Evolutionary conservation across 352 stramenopile species (phyloP).

Genomic region (Pythium angustatum): DNA sequence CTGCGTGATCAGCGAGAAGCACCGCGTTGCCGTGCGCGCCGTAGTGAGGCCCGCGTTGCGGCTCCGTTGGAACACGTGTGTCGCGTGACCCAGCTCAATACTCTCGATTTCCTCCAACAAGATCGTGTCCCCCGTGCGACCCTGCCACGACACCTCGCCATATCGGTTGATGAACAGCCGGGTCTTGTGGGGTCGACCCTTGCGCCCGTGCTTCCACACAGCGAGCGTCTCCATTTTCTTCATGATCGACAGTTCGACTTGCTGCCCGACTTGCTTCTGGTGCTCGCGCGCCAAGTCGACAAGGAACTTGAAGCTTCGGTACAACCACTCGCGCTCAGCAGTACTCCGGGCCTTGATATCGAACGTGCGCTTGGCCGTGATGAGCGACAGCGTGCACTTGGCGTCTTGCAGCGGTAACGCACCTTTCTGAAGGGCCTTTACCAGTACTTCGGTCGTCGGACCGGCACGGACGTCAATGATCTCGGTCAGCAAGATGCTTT

Average conservation of each 20-base stretch:
- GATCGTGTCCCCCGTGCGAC: conserved; percentile 72
- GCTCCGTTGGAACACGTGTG: conserved; percentile 63
- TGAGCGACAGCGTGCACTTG: conserved; percentile 76
- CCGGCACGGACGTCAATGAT: conserved; percentile 59
- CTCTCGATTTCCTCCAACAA: conserved; percentile 70
- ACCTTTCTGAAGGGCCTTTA: conserved; percentile 68
- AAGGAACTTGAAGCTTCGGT: conserved; percentile 71
- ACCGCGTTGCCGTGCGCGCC: conserved; percentile 36
- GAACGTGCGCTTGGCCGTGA: conserved; percentile 72
- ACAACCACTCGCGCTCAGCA: conserved; percentile 76
- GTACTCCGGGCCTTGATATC: conserved; percentile 72
- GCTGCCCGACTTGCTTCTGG: conserved; percentile 68
- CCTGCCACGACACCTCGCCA: conserved; percentile 82
- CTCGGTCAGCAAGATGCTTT: conserved; percentile 58
- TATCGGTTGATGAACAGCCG: conserved; percentile 79
- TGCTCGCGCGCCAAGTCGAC: conserved; percentile 73
- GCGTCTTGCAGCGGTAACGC: conserved; percentile 54
- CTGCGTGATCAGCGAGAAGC: conserved; percentile 72
- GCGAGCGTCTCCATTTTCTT: conserved; percentile 71
- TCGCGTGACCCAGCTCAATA: conserved; percentile 60
- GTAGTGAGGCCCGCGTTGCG: conserved; percentile 35
- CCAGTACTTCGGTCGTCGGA: conserved; percentile 62
- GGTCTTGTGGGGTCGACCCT: conserved; percentile 82
- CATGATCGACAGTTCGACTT: conserved; percentile 86
- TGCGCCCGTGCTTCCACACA: conserved; percentile 81